Conservation (phyloP, 495 filamentous ascomycete genomes). For the Talaromyces proteolyticus region DNA sequence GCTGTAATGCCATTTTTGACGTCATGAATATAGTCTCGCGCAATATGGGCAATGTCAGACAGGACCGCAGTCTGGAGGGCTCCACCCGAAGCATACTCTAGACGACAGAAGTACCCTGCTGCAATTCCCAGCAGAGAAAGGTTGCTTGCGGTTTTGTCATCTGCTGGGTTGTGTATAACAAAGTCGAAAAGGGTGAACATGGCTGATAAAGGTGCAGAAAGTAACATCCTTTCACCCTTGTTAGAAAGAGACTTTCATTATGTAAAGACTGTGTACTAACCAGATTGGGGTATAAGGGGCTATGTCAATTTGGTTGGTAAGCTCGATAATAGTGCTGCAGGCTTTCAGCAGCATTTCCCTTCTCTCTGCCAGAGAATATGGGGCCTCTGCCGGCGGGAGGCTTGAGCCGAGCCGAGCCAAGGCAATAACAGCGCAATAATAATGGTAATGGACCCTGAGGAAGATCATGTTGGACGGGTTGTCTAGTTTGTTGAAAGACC, state of each 20-base stretch:
- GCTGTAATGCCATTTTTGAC: not conserved
- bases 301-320: conserved; percentile 18
- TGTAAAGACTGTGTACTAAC: conserved; percentile 8
- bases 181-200: conserved; percentile 29
- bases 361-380: conserved; percentile 13
- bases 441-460: conserved; percentile 9
- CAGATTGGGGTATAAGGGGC: conserved; percentile 19
- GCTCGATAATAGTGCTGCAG: conserved; percentile 13
- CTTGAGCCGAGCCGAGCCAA: conserved; percentile 11
- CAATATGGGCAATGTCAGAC: conserved; percentile 23
- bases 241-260: not conserved
- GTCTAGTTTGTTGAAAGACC: not conserved
- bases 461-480: not conserved
- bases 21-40: conserved; percentile 11
- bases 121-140: conserved; percentile 20
- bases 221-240: conserved; percentile 5
- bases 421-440: conserved; percentile 18
- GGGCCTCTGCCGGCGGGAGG: not conserved
- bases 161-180: conserved; percentile 21
- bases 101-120: conserved; percentile 21
- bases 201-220: conserved; percentile 19
- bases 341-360: conserved; percentile 10
- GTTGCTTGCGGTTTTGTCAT: conserved; percentile 18
- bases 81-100: conserved; percentile 20
- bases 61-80: conserved; percentile 17